These are phyloP conservation scores for Epipyxis sp. DNA, from an alignment of 108 stramenopile species.

Conservation along the genomic window DNA sequence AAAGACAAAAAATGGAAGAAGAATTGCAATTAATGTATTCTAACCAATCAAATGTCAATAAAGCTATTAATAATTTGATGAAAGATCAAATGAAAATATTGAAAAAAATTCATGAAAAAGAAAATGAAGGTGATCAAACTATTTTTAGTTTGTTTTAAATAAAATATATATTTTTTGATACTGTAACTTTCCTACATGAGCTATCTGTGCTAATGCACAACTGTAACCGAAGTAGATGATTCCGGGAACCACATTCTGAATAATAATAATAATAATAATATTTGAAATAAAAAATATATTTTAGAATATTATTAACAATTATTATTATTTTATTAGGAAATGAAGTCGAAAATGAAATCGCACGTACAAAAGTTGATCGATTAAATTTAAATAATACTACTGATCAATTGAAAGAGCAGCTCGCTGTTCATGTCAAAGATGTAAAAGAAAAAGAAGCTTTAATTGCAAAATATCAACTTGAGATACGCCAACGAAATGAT, in stretches of 20 bases:
- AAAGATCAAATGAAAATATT: conserved; percentile 55
- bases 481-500: conserved; percentile 73
- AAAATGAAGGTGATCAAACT: too few relatives aligned
- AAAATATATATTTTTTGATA: too few relatives aligned
- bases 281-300: conserved; percentile 60
- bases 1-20: conserved; percentile 62
- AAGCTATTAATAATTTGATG: conserved; percentile 63
- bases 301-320: too few relatives aligned
- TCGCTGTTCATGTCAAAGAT: conserved; percentile 46
- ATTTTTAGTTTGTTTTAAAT: too few relatives aligned
- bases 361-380: conserved; percentile 62
- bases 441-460: conserved; percentile 56
- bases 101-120: conserved; percentile 53
- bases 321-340: too few relatives aligned
- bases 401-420: conserved; percentile 61
- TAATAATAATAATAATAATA: too few relatives aligned
- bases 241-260: too few relatives aligned
- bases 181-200: too few relatives aligned
- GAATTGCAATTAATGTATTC: conserved; percentile 45
- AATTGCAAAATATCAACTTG: conserved; percentile 65
- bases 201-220: neutral
- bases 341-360: conserved; percentile 66
- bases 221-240: neutral
- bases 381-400: conserved; percentile 69
- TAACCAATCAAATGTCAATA: conserved; percentile 62